Base-by-base conservation (phyloP, 2,329 filamentous ascomycete species). In the Sarocladium brachiariae region DNA sequence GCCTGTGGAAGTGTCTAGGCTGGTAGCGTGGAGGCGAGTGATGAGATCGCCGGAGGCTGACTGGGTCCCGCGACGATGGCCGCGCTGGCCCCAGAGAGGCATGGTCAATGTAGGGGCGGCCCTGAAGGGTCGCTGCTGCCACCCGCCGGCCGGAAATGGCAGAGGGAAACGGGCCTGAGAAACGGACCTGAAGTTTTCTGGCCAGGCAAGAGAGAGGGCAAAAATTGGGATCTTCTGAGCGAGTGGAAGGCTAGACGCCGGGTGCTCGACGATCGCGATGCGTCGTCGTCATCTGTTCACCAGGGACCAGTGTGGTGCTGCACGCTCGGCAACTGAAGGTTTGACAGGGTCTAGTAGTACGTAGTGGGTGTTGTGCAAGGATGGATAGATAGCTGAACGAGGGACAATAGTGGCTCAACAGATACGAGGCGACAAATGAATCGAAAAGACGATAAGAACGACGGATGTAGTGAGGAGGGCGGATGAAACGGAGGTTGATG, bases 1-100 rank as follows among this genome's bases (percentile, higher is more conserved):
- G 55, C 58, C 18, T 55, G 54, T 23, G 66, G 53, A 3, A 61
- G 63, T 67, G 41, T 65, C 59, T 16, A 66, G 59, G 45, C 65
- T 62, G 31, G 64, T 63, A 51, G 59, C 61, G 56, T 70, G 68
- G 51, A 70, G 59, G 51, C 63, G 65, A 47, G 61, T 63, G 56
- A 70, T 61, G 53, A 68, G 62, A 50, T 69, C 64, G 57, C 46
- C 46, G 11, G 46, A 49, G 23, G 33, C 46, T 6, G 46, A 49
- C 46, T 49, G 30, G 46, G 46, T 31, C 46, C 46, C 46, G 21
- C 46, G 46, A 24, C 46, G 46, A 49, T 49, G 53, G 49, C 38
- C 53, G 54, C 47, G 52, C 49, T 52, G 52, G 54, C 50, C 52
- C 50, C 52, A 52, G 46, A 49, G 33, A 35, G 46, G 46, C 46